A percentile compares a stretch with the other conserved stretches of the same genome.
These are phyloP conservation scores for Scheffersomyces lignicola DNA, from an alignment of 1,139 yeast species.

Conservation along the genomic window DNA sequence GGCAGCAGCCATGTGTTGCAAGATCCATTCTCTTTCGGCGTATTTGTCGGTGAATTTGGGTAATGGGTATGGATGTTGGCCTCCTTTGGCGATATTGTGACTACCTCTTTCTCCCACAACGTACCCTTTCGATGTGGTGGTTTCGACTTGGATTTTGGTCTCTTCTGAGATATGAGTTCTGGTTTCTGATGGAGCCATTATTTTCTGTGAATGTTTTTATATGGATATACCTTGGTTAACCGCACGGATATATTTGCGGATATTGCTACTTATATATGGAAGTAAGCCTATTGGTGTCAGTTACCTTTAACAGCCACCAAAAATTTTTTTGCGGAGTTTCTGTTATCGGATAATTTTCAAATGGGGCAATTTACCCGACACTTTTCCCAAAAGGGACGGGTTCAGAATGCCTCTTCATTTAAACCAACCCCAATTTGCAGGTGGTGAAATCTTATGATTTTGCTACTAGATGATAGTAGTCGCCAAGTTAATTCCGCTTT, in stretches of 20 bases:
- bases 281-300: slow-evolving; percentile 1
- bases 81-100: slow-evolving; percentile 53
- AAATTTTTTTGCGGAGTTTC: slow-evolving; percentile 1
- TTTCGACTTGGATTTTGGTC: background rate
- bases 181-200: slow-evolving; percentile 4
- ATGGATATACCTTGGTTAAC: no score
- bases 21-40: slow-evolving; percentile 59
- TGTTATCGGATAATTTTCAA: background rate
- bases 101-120: slow-evolving; percentile 41
- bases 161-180: background rate
- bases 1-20: slow-evolving; percentile 81
- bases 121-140: slow-evolving; percentile 49
- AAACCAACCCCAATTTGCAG: no score
- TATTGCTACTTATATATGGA: no score
- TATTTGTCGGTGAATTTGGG: slow-evolving; percentile 53
- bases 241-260: no score
- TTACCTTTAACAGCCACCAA: background rate
- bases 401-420: no score
- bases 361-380: background rate
- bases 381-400: background rate
- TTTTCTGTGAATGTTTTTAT: no score
- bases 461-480: no score
- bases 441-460: no score
- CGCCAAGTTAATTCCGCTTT: no score
- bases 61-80: slow-evolving; percentile 45